phyloP scores from a whole-genome alignment of 2,329 filamentous ascomycete genomes.

The Sporothrix sp. region DNA sequence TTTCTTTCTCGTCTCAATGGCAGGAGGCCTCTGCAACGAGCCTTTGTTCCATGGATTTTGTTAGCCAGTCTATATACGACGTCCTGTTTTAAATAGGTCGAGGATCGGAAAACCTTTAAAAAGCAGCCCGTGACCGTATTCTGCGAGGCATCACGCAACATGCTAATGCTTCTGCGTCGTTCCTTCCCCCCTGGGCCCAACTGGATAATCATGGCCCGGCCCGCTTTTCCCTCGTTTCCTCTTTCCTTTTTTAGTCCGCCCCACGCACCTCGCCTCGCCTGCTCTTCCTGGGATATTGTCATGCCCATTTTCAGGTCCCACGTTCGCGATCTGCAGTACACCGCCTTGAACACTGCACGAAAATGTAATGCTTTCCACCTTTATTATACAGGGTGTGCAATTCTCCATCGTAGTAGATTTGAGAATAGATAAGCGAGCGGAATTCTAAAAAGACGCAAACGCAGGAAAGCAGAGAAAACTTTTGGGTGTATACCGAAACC shows the following conservation, averaged over 20 bases:
- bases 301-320: neutral
- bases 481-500: conserved; percentile 28
- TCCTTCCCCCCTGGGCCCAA: neutral
- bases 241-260: neutral
- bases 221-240: neutral
- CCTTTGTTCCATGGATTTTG: too few species aligned
- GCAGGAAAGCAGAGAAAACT: conserved; percentile 20
- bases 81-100: too few species aligned
- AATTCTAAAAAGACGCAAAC: neutral
- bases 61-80: too few species aligned
- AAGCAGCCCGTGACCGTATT: too few species aligned
- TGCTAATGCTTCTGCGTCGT: too few species aligned
- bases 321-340: too few species aligned
- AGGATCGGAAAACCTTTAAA: too few species aligned
- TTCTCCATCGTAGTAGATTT: neutral
- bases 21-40: too few species aligned
- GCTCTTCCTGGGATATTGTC: neutral
- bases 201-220: neutral
- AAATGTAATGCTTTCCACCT: too few species aligned
- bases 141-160: too few species aligned
- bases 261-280: neutral
- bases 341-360: neutral
- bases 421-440: neutral
- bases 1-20: too few species aligned
- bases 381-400: too few species aligned